Conservation (phyloP, 1,139 yeast species). For the Kodamaea anthophila region DNA sequence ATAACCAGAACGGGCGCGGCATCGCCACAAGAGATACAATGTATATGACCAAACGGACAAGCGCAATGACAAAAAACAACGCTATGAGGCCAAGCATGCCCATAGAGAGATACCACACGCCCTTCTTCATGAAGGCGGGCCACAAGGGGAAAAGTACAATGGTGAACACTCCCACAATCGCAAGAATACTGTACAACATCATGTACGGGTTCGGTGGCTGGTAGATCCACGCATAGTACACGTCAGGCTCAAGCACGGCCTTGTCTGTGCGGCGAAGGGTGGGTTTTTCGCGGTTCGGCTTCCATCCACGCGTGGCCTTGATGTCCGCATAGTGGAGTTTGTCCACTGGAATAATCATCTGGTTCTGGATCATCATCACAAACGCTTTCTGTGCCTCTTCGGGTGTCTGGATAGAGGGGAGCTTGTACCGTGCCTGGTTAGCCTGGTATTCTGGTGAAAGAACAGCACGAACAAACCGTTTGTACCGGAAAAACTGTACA, state of each 20-base stretch:
- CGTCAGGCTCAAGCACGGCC: constrained; percentile 70
- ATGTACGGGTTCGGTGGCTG: constrained; percentile 70
- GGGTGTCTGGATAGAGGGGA: constrained; percentile 50
- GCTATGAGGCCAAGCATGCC: constrained; percentile 69
- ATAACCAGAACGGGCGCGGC: constrained; percentile 83
- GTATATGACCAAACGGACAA: constrained; percentile 71
- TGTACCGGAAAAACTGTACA: constrained; percentile 79
- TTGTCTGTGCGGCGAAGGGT: constrained; percentile 58
- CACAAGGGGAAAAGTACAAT: constrained; percentile 90
- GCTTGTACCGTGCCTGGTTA: constrained; percentile 43
- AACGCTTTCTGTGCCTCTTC: constrained; percentile 60
- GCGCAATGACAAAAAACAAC: constrained; percentile 69
- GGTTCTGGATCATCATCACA: constrained; percentile 63
- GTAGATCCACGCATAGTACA: constrained; percentile 82
- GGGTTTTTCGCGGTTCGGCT: constrained; percentile 72
- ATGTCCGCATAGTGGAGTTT: constrained; percentile 73
- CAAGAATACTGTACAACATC: constrained; percentile 56
- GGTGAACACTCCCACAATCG: constrained; percentile 63
- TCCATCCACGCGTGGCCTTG: constrained; percentile 49
- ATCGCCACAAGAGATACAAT: constrained; percentile 52
- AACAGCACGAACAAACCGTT: constrained; percentile 76
- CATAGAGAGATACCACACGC: constrained; percentile 88
- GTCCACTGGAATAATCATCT: constrained; percentile 66
- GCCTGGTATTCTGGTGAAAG: constrained; percentile 64
- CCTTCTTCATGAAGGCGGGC: constrained; percentile 86